Conservation (phyloP, 352 stramenopile species). For the Plasmopara viticola region DNA sequence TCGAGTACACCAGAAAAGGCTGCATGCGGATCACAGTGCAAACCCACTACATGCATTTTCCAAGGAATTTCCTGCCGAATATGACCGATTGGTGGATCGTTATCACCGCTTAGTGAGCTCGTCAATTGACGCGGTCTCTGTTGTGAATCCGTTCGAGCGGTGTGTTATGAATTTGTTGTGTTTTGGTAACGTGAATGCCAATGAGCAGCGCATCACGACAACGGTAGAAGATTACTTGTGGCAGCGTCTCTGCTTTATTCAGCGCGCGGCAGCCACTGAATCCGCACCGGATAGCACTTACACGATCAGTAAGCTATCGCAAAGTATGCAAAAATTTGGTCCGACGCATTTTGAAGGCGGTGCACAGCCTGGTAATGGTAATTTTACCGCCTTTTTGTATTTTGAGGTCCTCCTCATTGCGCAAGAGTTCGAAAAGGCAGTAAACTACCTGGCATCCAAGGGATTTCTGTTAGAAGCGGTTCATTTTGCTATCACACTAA, state of each 20-base stretch:
- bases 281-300: conserved; percentile 51
- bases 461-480: conserved; percentile 72
- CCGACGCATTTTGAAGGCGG: conserved; percentile 61
- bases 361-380: conserved; percentile 27
- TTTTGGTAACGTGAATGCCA: conserved; percentile 72
- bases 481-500: conserved; percentile 74
- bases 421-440: conserved; percentile 72
- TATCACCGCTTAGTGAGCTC: conserved; percentile 66
- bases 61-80: conserved; percentile 63
- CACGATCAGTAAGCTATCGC: conserved; percentile 52
- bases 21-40: conserved; percentile 31
- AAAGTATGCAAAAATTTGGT: conserved; percentile 74
- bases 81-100: conserved; percentile 49
- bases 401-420: conserved; percentile 77
- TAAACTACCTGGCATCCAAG: conserved; percentile 77
- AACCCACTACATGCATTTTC: conserved; percentile 45
- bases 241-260: conserved; percentile 78
- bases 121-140: conserved; percentile 62
- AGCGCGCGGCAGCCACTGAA: conserved; percentile 32
- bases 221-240: conserved; percentile 85
- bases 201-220: conserved; percentile 62
- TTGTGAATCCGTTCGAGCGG: conserved; percentile 70
- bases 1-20: conserved; percentile 52
- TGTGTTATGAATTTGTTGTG: conserved; percentile 79
- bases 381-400: conserved; percentile 62